These are phyloP conservation scores for Cryptosporidium ubiquitum DNA, from an alignment of 169 alveolate species.

Conservation along the genomic window DNA sequence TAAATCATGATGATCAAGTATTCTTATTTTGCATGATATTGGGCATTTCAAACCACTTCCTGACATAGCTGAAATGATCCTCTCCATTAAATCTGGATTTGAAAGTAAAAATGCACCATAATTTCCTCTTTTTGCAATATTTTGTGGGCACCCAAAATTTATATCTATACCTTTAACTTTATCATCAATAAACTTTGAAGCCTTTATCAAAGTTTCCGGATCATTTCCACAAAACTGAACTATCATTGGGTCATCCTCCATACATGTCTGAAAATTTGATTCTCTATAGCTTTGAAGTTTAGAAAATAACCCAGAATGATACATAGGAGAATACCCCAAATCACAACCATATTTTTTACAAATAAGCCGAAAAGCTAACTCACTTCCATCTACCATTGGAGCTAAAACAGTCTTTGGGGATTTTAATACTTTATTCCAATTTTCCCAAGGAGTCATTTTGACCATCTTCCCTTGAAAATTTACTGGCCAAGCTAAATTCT, in stretches of 20 bases:
- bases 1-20: slow-evolving; percentile 83
- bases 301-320: slow-evolving; percentile 86
- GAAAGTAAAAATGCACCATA: slow-evolving; percentile 92
- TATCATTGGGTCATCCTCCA: slow-evolving; percentile 80
- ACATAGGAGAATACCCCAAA: slow-evolving; percentile 92
- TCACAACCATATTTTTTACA: slow-evolving; percentile 89
- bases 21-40: slow-evolving; percentile 90
- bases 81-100: slow-evolving; percentile 83
- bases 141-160: slow-evolving; percentile 94
- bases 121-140: slow-evolving; percentile 91
- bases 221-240: slow-evolving; percentile 92
- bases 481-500: background rate
- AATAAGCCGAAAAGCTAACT: slow-evolving; percentile 84
- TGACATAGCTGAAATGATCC: slow-evolving; percentile 84
- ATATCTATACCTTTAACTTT: slow-evolving; percentile 92
- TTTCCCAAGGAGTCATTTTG: slow-evolving; percentile 29
- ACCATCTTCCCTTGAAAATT: background rate
- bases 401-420: slow-evolving; percentile 84
- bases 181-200: slow-evolving; percentile 87
- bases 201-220: slow-evolving; percentile 84
- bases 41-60: slow-evolving; percentile 82
- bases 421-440: slow-evolving; percentile 64
- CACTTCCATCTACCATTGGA: slow-evolving; percentile 86
- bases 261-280: slow-evolving; percentile 74
- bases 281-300: slow-evolving; percentile 74